Conservation (phyloP, 2,329 filamentous ascomycete genomes). For the Volutella citrinella region DNA sequence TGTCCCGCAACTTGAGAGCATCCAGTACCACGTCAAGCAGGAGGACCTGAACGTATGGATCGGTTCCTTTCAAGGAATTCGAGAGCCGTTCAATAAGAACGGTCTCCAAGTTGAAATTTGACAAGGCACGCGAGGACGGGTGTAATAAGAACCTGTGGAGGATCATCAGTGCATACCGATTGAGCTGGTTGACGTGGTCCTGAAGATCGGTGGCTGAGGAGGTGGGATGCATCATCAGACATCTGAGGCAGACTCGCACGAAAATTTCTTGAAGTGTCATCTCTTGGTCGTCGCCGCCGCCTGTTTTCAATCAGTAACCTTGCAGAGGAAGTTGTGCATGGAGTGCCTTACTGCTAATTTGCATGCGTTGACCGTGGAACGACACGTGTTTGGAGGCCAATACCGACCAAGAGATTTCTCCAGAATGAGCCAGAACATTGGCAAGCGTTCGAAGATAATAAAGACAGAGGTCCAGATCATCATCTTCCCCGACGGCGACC, state of each 20-base stretch:
- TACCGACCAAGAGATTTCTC: conserved; percentile 65
- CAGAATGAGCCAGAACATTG: conserved; percentile 67
- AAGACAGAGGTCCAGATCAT: conserved; percentile 72
- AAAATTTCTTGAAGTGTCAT: conserved; percentile 67
- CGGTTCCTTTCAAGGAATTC: conserved; percentile 57
- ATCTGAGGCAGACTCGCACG: conserved; percentile 62
- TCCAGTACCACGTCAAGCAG: conserved; percentile 76
- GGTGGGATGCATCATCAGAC: conserved; percentile 40
- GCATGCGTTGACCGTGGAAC: conserved; percentile 25
- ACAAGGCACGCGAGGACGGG: conserved; percentile 57
- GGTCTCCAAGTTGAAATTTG: conserved; percentile 66
- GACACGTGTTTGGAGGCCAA: conserved; percentile 57
- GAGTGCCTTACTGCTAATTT: conserved; percentile 46
- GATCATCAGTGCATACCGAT: conserved; percentile 67
- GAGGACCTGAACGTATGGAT: conserved; percentile 71
- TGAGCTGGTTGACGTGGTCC: conserved; percentile 60
- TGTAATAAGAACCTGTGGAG: conserved; percentile 67
- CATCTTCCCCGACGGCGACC: conserved; percentile 53
- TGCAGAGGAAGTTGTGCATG: not conserved
- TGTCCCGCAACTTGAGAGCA: conserved; percentile 64
- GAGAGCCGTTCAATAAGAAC: conserved; percentile 67
- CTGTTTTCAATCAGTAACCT: conserved; percentile 29
- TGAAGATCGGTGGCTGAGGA: conserved; percentile 23
- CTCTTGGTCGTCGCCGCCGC: conserved; percentile 49
- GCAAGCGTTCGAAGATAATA: conserved; percentile 76